Evolutionary conservation across 495 filamentous ascomycete species (phyloP), one percentile per base, ranked within the genome.

Genomic region (Baudoinia panamericana): DNA sequence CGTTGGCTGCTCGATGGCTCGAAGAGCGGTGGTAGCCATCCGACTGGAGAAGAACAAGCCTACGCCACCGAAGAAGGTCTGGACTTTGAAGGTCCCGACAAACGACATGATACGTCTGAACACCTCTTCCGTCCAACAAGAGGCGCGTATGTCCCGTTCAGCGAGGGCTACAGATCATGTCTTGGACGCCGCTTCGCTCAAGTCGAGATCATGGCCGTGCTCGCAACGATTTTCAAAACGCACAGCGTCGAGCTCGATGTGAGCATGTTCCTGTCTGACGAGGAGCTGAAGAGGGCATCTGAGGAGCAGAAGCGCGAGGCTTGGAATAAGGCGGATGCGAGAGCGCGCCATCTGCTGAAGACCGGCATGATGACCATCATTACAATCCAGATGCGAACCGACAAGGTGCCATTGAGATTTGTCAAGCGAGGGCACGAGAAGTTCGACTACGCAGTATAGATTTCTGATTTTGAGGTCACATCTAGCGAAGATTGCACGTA

Each of bases 111-210:
- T 49, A 73, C 67, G 11, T 65, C 66, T 20, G 59, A 61, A 25
- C 58, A 60, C 17, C 65, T 74, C 37, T 79, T 71, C 60, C 64
- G 67, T 17, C 78, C 78, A 0, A 62, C 65, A 0, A 63, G 70
- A n/a, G 79, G 80, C 2, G 65, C 73, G 1, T 86, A 68, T 50
- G 60, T 85, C 11, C 78, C 84, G 0, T 88, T 85, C 58, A 76
- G 72, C 33, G 80, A 83, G 19, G 82, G 84, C 1, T 62, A 69
- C 23, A 68, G 73, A 42, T 73, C 76, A 46, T 90, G 78, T 61
- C 67, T 75, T 47, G 82, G 69, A 43, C 68, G 71, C 39, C 70
- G 72, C 49, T 82, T 88, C 48, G 81, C 82, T 11, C 78, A 85
- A 59, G 83, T 85, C 46, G 80, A 90, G 55, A 63, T 81, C 30